Conservation (phyloP, 2,329 filamentous ascomycete species). For the Pestalotiopsis sp. region DNA sequence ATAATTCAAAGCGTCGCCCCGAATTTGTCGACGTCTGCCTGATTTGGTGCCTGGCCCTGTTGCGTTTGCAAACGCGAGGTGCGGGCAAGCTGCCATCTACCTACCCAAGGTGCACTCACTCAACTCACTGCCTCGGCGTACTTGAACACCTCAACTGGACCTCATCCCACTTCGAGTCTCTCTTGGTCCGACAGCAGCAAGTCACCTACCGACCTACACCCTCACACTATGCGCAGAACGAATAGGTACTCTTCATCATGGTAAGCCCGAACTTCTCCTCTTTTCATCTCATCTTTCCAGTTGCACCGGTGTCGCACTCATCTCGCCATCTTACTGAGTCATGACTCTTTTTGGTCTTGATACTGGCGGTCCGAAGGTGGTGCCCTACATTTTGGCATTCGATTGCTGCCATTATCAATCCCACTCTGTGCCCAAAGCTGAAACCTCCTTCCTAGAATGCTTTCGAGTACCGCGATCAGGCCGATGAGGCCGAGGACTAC, state of each 20-base stretch:
- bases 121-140: not conserved
- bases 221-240: not conserved
- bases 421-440: not conserved
- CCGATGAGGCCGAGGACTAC: constrained; percentile 50
- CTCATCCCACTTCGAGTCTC: too few species aligned
- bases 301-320: too few species aligned
- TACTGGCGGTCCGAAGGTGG: too few species aligned
- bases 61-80: not conserved
- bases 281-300: not conserved
- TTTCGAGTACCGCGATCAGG: constrained; percentile 55
- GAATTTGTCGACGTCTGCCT: not conserved
- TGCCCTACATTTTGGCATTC: too few species aligned
- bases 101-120: not conserved
- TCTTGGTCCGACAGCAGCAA: too few species aligned
- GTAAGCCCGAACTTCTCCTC: not conserved
- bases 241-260: not conserved
- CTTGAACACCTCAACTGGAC: not conserved
- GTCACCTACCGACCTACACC: not conserved
- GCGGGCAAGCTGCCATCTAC: not conserved
- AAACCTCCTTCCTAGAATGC: constrained; percentile 25
- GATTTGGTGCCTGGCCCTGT: not conserved
- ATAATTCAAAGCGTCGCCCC: not conserved
- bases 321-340: too few species aligned
- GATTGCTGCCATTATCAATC: too few species aligned
- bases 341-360: too few species aligned